Base-by-base conservation (phyloP, 2,329 filamentous ascomycete genomes). In the Colletotrichum godetiae region DNA sequence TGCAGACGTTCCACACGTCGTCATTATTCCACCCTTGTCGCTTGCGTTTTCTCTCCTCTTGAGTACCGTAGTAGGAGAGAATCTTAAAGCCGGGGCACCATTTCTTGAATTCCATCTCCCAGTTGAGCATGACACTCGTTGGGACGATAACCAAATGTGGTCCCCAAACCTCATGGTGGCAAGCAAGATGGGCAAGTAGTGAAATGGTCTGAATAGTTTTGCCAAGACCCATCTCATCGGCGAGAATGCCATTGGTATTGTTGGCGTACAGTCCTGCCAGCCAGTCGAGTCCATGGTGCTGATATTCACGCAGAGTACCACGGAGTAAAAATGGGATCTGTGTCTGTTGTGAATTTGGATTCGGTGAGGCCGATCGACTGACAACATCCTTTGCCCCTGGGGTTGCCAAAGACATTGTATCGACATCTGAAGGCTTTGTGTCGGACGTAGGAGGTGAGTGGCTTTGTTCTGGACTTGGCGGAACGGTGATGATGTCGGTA, bases 91-190 rank as follows among this genome's bases (percentile, higher is more conserved):
- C 96, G 3, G 97, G 97, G 70, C 95, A 94, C 91, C 96, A 99
- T 81, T 99, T 99, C 80, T 98, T 98, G 88, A 99, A 99, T 83
- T 99, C 97, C 93, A 98, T 98, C 82, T 99, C 97, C 97, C 97
- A 99, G 80, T 99, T 99, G 76, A 99, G 90, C 89, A 99, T 98
- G 61, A 99, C 97, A 82, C 95, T 98, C 2, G 97, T 99, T 1
- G 97, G 97, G 2, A 99, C 97, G 74, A 99, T 93, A 61, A 99
- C 94, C 29, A 99, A 86, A 85, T 99, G 97, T 0, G 97, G 95
- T 0, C 97, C 97, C 97, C 97, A 99, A 5, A 97, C 92, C 78
- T 95, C 91, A 80, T 98, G 94, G 52, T 95, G 89, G 75, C 95
- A 95, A 10, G 97, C 97, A 46, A 99, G 88, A 81, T 99, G 96